Conservation (phyloP, 345 rosid species). For the Populus ilicifolia region DNA sequence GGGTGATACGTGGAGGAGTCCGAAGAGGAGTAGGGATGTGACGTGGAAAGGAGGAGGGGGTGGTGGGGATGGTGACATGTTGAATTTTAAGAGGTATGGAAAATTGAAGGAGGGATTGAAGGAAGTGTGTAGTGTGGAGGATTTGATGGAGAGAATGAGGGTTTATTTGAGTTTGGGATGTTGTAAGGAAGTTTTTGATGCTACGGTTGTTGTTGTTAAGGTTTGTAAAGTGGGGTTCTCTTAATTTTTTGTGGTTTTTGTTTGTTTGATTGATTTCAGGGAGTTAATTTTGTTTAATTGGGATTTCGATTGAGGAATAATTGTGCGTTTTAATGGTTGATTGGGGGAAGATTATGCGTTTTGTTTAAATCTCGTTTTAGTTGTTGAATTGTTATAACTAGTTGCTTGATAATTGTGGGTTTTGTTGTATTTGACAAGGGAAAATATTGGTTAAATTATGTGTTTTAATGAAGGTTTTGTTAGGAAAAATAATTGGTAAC, state of each 20-base stretch:
- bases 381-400: too few species aligned
- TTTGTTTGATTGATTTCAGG: background rate
- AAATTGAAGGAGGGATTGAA: slow-evolving; percentile 51
- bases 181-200: slow-evolving; percentile 67
- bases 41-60: slow-evolving; percentile 40
- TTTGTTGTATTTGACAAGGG: too few species aligned
- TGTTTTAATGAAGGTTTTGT: background rate
- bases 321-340: too few species aligned
- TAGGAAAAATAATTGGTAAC: too few species aligned
- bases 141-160: slow-evolving; percentile 68
- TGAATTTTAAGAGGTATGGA: slow-evolving; percentile 26
- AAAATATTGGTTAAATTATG: background rate
- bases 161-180: slow-evolving; percentile 51
- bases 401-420: too few species aligned
- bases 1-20: slow-evolving; percentile 53
- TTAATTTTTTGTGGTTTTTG: background rate
- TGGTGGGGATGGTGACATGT: slow-evolving; percentile 22
- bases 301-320: too few species aligned
- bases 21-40: slow-evolving; percentile 53
- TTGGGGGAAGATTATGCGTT: too few species aligned
- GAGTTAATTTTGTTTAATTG: too few species aligned
- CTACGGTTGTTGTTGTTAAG: slow-evolving; percentile 66
- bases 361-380: too few species aligned
- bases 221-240: slow-evolving; percentile 25
- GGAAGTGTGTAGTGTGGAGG: slow-evolving; percentile 87